Base-by-base conservation (phyloP, 2,329 filamentous ascomycete species). In the Hansfordia pulvinata region DNA sequence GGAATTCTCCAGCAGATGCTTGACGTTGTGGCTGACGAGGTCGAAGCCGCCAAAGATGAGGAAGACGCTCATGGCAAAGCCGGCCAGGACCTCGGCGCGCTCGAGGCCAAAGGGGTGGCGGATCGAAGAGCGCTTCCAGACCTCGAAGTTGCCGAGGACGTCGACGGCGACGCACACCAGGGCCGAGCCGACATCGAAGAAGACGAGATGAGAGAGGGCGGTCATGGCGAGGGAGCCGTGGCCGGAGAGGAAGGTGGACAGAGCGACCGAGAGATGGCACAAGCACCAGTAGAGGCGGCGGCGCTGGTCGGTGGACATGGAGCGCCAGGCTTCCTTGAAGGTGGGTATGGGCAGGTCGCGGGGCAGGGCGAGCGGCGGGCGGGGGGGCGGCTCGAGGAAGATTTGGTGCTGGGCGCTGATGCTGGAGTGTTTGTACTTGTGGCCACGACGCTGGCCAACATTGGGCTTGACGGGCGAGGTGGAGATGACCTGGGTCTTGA, bases 31-130 rank as follows among this genome's bases (percentile, higher is more conserved):
- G 20, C 83, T 93, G 34, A 98, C 78, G 25, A 98, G 71, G 43
- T 98, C 90, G 43, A 96, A 78, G 12, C 88, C 88, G 62, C 93
- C 93, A 54, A 98, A 98, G n/a, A 93, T 70, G 9, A 98, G 69
- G 34, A 94, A 84, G 20, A 98, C 80, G 27, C 85, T 92, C 74
- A 96, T 84, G 33, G 86, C 90, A 37, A 98, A 93, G 11, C 90
- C 90, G 19, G 86, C 85, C 10, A 98, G 69, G 5, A 98, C 88
- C 52, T 98, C 90, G 31, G 82, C 81, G 28, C 90, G 73, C 55
- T 94, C 84, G 14, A 98, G 69, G 4, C 78, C 86, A 46, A 98
- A 98, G 0, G 90, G 90, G 53, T 98, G 85, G 14, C 86, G 76
- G 40, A 98, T 80, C 38, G 78, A 92, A 40, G 82, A 88, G 24